These are phyloP conservation scores for Asterionellopsis glacialis DNA, from an alignment of 108 stramenopile genomes.

Conservation along the genomic window DNA sequence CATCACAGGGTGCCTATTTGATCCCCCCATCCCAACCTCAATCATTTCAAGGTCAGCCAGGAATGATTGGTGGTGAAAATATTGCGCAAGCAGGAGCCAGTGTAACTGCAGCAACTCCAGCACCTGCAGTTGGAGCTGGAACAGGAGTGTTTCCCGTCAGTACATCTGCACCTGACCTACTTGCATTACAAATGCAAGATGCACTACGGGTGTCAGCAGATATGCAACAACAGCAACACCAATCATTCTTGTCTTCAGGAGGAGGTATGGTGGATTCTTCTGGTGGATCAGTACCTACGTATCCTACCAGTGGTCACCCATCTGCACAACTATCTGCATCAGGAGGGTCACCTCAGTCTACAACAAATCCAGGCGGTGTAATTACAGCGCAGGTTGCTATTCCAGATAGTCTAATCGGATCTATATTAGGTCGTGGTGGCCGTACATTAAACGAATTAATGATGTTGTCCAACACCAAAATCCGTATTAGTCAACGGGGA, in stretches of 20 bases:
- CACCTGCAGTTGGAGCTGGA: too few species aligned
- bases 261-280: too few species aligned
- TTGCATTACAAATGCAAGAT: slow-evolving; percentile 36
- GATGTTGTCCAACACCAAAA: slow-evolving; percentile 48
- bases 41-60: too few species aligned
- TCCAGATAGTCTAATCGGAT: slow-evolving; percentile 66
- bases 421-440: slow-evolving; percentile 65
- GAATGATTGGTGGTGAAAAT: too few species aligned
- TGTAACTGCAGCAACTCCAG: too few species aligned
- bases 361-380: slow-evolving; percentile 1
- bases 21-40: too few species aligned
- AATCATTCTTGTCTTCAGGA: too few species aligned
- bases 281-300: too few species aligned
- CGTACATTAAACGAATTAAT: slow-evolving; percentile 61
- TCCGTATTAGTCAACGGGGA: slow-evolving; percentile 67
- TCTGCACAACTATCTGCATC: too few species aligned
- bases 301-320: too few species aligned
- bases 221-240: slow-evolving; percentile 2
- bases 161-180: slow-evolving; percentile 39
- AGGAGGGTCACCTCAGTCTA: neutral
- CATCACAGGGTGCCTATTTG: too few species aligned
- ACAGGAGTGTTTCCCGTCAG: neutral
- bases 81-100: too few species aligned
- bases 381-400: slow-evolving; percentile 46
- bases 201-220: slow-evolving; percentile 16